These are phyloP conservation scores for Fragilaria crotonensis DNA, from an alignment of 108 stramenopile species.

Conservation along the genomic window DNA sequence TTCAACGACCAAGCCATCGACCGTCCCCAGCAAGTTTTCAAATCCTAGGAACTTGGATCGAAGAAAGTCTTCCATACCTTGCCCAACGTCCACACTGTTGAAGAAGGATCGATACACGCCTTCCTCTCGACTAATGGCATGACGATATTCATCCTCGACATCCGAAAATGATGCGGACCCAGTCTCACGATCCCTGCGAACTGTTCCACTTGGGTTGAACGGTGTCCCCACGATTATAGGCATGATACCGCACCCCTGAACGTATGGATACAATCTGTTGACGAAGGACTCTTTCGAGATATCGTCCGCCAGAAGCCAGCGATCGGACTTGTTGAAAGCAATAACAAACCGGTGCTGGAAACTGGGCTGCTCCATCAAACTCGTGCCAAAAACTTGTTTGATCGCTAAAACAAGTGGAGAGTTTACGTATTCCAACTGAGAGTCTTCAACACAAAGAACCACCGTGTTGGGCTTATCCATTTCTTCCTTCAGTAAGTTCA, in stretches of 20 bases:
- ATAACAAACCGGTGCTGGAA: not conserved
- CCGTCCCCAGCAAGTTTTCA: not conserved
- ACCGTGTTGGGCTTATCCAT: not conserved
- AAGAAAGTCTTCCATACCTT: not conserved
- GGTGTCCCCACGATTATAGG: not conserved
- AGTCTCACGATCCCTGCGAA: not conserved
- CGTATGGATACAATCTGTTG: not conserved
- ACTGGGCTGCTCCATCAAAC: not conserved
- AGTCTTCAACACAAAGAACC: not conserved
- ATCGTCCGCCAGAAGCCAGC: not conserved
- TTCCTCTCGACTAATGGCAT: not conserved
- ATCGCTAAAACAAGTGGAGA: not conserved
- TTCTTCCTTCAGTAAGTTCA: not conserved
- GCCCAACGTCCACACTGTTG: not conserved
- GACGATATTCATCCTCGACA: not conserved
- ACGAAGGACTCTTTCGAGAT: not conserved
- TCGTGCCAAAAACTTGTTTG: not conserved
- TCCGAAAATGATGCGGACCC: not conserved
- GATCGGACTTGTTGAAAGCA: not conserved
- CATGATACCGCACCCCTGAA: not conserved
- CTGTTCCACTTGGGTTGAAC: not conserved
- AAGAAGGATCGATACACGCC: not conserved
- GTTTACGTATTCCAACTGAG: not conserved
- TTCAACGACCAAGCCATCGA: not conserved
- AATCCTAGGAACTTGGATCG: not conserved